Conservation (phyloP, 345 rosid genomes). For the Eucalyptus viminalis region DNA sequence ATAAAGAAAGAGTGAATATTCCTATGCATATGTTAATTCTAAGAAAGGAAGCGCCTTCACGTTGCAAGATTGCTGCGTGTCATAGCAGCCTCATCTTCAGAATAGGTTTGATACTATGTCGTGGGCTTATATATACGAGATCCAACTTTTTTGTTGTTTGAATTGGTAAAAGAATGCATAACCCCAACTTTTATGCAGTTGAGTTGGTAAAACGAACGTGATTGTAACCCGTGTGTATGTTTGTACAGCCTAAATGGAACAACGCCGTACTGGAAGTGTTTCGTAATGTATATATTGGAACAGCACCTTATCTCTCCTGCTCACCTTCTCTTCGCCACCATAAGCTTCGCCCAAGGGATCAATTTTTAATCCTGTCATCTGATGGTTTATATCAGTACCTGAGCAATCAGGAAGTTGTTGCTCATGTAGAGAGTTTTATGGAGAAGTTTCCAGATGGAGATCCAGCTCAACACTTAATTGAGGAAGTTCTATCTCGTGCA, state of each 20-base stretch:
- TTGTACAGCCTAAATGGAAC: slow-evolving; percentile 73
- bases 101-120: not conserved
- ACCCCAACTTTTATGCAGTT: not conserved
- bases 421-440: slow-evolving; percentile 68
- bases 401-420: slow-evolving; percentile 86
- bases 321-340: slow-evolving; percentile 81
- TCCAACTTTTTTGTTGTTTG: not conserved
- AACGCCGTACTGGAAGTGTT: slow-evolving; percentile 79
- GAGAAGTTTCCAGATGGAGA: slow-evolving; percentile 96
- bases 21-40: not conserved
- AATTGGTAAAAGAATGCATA: not conserved
- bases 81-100: not conserved
- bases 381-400: slow-evolving; percentile 96
- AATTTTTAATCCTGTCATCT: slow-evolving; percentile 83
- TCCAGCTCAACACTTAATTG: slow-evolving; percentile 91
- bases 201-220: not conserved
- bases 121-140: not conserved
- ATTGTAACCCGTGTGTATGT: not conserved
- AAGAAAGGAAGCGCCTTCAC: not conserved
- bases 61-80: not conserved
- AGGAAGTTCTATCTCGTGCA: slow-evolving; percentile 86
- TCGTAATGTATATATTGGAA: slow-evolving; percentile 79
- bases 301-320: slow-evolving; percentile 79
- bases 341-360: slow-evolving; percentile 69
- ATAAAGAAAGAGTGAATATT: not conserved